Percentiles rank a stretch among this genome's conserved stretches.
These are phyloP conservation scores for Puccinia novopanici DNA, from an alignment of 1,284 basidiomycete species.

Conservation along the genomic window DNA sequence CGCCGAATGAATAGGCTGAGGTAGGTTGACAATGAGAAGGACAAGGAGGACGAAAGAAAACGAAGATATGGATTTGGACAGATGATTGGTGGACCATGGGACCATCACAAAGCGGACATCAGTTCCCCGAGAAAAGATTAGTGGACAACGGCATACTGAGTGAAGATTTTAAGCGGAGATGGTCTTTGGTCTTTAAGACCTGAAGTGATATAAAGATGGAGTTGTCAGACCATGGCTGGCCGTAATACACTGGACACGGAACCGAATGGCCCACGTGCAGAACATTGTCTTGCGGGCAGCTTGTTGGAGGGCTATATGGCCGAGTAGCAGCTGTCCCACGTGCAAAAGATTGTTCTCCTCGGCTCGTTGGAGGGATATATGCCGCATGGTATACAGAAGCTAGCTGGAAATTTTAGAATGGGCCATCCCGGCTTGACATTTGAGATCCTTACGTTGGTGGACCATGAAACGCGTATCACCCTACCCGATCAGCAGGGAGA, in stretches of 20 bases:
- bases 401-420: not conserved
- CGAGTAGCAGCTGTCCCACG: too few relatives aligned
- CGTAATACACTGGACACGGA: not conserved
- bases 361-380: not conserved
- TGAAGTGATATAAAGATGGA: not conserved
- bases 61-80: constrained; percentile 19
- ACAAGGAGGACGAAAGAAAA: constrained; percentile 10
- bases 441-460: not conserved
- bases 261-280: not conserved
- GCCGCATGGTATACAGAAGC: not conserved
- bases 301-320: too few relatives aligned
- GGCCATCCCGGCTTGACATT: not conserved
- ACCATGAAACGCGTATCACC: not conserved
- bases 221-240: not conserved
- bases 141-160: too few relatives aligned
- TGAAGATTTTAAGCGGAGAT: not conserved
- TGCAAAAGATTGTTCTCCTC: not conserved
- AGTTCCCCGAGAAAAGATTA: not conserved
- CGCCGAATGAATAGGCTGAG: constrained; percentile 15
- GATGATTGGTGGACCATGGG: constrained; percentile 22
- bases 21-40: constrained; percentile 18
- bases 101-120: not conserved
- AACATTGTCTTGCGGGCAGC: too few relatives aligned
- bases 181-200: not conserved
- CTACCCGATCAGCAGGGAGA: not conserved